phyloP scores from a whole-genome alignment of 192 early-diverging fungal species.

The Diversispora eburnea region DNA sequence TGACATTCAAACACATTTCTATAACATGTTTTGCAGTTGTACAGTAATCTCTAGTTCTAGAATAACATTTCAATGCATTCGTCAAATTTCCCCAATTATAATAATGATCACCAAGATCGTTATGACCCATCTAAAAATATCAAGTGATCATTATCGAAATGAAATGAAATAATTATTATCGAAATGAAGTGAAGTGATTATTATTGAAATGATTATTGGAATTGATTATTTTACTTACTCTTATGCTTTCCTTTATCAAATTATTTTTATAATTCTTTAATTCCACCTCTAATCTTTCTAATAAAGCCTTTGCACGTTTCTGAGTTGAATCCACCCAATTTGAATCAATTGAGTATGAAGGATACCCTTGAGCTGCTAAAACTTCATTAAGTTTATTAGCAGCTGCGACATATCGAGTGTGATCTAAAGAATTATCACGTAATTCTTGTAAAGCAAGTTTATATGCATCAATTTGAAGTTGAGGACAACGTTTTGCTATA shows the following conservation, averaged over 20 bases:
- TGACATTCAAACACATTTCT: slow-evolving; percentile 78
- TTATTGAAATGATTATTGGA: background rate
- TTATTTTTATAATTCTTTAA: slow-evolving; percentile 76
- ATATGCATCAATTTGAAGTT: slow-evolving; percentile 64
- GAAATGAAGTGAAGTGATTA: background rate
- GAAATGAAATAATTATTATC: background rate
- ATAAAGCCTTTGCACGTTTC: slow-evolving; percentile 41
- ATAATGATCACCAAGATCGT: slow-evolving; percentile 76
- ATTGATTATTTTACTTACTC: slow-evolving; percentile 47
- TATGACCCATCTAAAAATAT: slow-evolving; percentile 65
- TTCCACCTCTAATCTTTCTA: slow-evolving; percentile 69
- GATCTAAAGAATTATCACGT: slow-evolving; percentile 44
- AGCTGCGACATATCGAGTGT: slow-evolving; percentile 48
- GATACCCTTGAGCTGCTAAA: slow-evolving; percentile 35
- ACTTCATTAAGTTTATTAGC: slow-evolving; percentile 55
- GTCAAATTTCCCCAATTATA: slow-evolving; percentile 66
- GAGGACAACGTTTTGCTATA: slow-evolving; percentile 68
- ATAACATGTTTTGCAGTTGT: slow-evolving; percentile 70
- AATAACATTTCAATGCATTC: slow-evolving; percentile 65
- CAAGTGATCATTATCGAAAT: background rate
- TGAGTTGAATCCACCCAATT: slow-evolving; percentile 50
- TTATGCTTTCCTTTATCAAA: slow-evolving; percentile 79
- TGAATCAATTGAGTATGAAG: slow-evolving; percentile 40
- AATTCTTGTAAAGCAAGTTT: slow-evolving; percentile 60
- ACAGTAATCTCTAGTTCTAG: slow-evolving; percentile 73